Evolutionary conservation across 1,284 basidiomycete genomes (phyloP).

Genomic region (Mycena sp.): DNA sequence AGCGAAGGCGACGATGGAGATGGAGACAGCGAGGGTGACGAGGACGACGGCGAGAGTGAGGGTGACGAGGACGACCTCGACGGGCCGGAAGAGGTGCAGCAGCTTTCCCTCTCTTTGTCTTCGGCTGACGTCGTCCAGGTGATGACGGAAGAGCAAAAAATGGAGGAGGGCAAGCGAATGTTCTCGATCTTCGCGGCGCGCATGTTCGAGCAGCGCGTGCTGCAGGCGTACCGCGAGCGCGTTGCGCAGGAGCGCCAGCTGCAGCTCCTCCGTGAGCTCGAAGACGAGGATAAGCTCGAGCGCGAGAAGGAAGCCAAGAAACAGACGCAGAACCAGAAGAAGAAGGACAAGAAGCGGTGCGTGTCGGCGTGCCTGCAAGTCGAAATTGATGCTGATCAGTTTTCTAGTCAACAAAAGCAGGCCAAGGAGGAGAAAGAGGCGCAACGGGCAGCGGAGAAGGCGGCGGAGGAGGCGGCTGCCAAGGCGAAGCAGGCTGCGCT

Average conservation of each 20-base stretch:
- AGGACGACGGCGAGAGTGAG: conserved; percentile 41
- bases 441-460: conserved; percentile 85
- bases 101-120: conserved; percentile 7
- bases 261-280: conserved; percentile 88
- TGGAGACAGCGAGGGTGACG: neutral
- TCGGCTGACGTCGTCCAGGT: conserved; percentile 48
- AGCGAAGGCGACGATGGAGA: conserved; percentile 43
- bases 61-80: conserved; percentile 53
- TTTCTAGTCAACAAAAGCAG: conserved; percentile 83
- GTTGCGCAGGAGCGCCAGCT: conserved; percentile 90
- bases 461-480: conserved; percentile 44
- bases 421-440: conserved; percentile 93
- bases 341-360: conserved; percentile 96
- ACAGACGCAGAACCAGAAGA: conserved; percentile 96
- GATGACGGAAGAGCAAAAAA: conserved; percentile 91
- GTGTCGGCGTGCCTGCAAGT: conserved; percentile 29
- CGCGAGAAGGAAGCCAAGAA: conserved; percentile 91
- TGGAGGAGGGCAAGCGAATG: conserved; percentile 99
- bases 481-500: conserved; percentile 68
- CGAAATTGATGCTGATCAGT: conserved; percentile 16
- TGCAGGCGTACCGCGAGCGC: conserved; percentile 91
- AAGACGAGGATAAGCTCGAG: conserved; percentile 82
- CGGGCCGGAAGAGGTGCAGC: conserved; percentile 24
- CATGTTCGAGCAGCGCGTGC: conserved; percentile 84
- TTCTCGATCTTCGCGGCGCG: conserved; percentile 99